A percentile compares a stretch with the other conserved stretches of the same genome.
Evolutionary conservation across 805 yeast genomes (phyloP).

Genomic region (Ogataea corticis): DNA sequence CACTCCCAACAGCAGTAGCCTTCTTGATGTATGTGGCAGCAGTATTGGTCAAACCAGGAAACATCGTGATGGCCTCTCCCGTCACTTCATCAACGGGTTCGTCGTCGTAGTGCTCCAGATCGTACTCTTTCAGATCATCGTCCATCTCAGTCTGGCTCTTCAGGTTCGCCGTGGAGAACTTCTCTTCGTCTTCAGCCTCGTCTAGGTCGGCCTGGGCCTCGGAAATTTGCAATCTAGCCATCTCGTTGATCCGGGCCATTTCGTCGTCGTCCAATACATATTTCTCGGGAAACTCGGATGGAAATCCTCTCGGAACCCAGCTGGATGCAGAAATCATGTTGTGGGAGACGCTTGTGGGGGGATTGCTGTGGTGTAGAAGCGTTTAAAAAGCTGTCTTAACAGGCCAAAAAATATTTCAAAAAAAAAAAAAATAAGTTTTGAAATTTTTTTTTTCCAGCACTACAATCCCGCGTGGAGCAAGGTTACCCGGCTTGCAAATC

Average conservation of each 20-base stretch:
- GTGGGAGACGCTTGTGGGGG: background rate
- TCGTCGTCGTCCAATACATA: constrained; percentile 90
- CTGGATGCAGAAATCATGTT: constrained; percentile 87
- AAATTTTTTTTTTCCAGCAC: background rate
- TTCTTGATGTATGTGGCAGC: constrained; percentile 58
- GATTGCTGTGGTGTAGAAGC: background rate
- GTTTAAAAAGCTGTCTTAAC: too few species aligned
- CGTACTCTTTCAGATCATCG: constrained; percentile 86
- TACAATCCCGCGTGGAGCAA: background rate
- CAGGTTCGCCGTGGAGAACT: constrained; percentile 27
- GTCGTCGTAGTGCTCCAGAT: constrained; percentile 80
- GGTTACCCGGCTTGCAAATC: constrained; percentile 3
- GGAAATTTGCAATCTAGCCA: constrained; percentile 79
- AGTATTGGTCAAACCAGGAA: constrained; percentile 65
- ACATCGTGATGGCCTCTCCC: constrained; percentile 63
- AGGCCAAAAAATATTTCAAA: constrained; percentile 1
- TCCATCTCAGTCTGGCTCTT: constrained; percentile 63
- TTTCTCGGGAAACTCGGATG: constrained; percentile 88
- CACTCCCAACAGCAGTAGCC: constrained; percentile 34
- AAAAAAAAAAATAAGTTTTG: background rate
- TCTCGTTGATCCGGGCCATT: constrained; percentile 81
- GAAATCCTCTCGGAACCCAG: constrained; percentile 97
- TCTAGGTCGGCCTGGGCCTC: constrained; percentile 72
- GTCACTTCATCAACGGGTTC: constrained; percentile 49
- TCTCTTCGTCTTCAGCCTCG: constrained; percentile 39